Evolutionary conservation across 257 asterid species (phyloP), one percentile per base, ranked within the genome.

Genomic region (Solanum lignicaule): DNA sequence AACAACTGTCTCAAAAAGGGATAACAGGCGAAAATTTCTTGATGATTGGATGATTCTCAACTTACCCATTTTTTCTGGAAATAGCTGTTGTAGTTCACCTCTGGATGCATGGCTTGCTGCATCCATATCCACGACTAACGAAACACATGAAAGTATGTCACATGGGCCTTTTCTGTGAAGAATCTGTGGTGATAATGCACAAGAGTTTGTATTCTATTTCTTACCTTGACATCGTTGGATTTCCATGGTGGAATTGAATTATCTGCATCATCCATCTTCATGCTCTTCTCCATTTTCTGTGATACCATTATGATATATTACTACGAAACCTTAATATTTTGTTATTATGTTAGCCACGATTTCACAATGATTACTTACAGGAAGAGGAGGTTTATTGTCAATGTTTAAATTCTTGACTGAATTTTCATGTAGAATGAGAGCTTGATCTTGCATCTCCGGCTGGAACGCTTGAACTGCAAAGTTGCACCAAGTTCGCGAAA

Each of bases 31-130:
- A 5, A 36, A 29, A 20, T 16, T 32, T 82, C n/a, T 58, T 6
- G 87, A 60, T 60, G n/a, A 35, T 87, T 31, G 83, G 52, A 27
- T 87, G 52, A 78, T 79, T 18, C 29, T 60, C 84, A 41, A 83
- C 92, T 79, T 94, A 96, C 98, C 99, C 99, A 96, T 93, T 94
- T 96, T 92, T 90, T 94, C 88, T 86, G 91, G 95, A 95, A 94
- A 91, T 89, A 94, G 91, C 96, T 89, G 93, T 89, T 91, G 66
- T 96, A 96, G 87, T 96, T 95, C 91, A 96, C 90, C 91, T 96
- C 98, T 8, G 98, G 98, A 94, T 96, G 99, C 98, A 96, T 94
- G 29, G 99, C 99, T 93, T 96, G 99, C 87, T 96, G 99, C 99
- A 96, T 96, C 99, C 98, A 95, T 93, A 96, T 94, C 98, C 99